A percentile compares a stretch with the other conserved stretches of the same genome.
Conservation (phyloP, 2,329 filamentous ascomycete species). For the Alternaria alternata region DNA sequence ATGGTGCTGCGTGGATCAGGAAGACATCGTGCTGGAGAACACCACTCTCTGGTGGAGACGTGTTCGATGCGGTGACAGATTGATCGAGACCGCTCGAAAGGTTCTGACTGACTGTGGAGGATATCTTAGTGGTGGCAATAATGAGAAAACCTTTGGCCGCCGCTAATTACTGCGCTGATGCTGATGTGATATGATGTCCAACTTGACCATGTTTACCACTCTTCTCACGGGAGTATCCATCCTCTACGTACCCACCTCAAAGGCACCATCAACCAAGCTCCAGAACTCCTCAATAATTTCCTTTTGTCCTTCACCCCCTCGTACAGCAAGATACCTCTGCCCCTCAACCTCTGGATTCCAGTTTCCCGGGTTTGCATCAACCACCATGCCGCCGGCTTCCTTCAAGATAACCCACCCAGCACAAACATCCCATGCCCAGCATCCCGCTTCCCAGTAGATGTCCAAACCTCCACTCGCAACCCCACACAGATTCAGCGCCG, state of each 20-base stretch:
- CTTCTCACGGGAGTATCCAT: neutral
- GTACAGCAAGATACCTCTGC: conserved; percentile 62
- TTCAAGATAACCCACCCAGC: conserved; percentile 79
- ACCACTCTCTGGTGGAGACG: conserved; percentile 29
- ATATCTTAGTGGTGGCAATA: conserved; percentile 39
- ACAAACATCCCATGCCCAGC: conserved; percentile 86
- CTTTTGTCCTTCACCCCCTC: conserved; percentile 56
- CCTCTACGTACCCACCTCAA: conserved; percentile 52
- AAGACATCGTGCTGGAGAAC: conserved; percentile 35
- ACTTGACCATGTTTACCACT: neutral
- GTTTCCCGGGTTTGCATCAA: conserved; percentile 74
- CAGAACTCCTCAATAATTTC: conserved; percentile 60
- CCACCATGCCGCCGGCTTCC: conserved; percentile 78
- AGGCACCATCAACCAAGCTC: conserved; percentile 54
- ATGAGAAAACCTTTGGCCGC: conserved; percentile 40
- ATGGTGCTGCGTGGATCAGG: conserved; percentile 32
- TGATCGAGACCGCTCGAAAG: conserved; percentile 39
- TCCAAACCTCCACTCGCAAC: conserved; percentile 77
- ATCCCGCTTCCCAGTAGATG: conserved; percentile 83
- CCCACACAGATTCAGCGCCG: conserved; percentile 77
- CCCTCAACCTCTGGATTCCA: conserved; percentile 69
- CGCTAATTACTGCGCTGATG: conserved; percentile 29
- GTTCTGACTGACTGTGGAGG: conserved; percentile 32
- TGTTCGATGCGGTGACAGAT: conserved; percentile 32
- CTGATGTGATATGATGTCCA: conserved; percentile 8